A percentile compares a stretch with the other conserved stretches of the same genome.
Evolutionary conservation across 495 filamentous ascomycete species (phyloP).

Genomic region (Neurospora sp.): DNA sequence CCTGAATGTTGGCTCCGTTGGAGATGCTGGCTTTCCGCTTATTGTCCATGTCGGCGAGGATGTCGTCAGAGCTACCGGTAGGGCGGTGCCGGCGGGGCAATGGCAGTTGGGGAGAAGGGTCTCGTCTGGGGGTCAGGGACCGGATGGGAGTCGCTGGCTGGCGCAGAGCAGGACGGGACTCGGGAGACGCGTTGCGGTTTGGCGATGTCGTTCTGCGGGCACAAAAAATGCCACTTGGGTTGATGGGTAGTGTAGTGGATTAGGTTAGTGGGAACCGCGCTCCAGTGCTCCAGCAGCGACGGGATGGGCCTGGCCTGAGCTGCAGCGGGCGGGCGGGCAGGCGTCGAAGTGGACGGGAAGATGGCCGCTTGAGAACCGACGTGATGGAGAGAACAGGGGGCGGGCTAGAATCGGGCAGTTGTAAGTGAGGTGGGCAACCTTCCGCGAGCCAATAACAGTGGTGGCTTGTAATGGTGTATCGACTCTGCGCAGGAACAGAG

Average conservation of each 20-base stretch:
- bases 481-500: neutral
- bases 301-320: neutral
- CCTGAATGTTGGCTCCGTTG: slow-evolving; percentile 24
- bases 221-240: slow-evolving; percentile 12
- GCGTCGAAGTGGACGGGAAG: neutral
- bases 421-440: neutral
- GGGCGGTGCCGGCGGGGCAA: slow-evolving; percentile 8
- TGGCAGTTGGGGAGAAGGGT: slow-evolving; percentile 8
- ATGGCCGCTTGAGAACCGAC: neutral
- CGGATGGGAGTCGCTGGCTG: neutral
- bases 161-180: slow-evolving; percentile 6
- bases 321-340: neutral
- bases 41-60: slow-evolving; percentile 43
- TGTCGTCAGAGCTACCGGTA: neutral
- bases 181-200: slow-evolving; percentile 14
- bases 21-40: slow-evolving; percentile 54
- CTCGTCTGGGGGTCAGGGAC: neutral
- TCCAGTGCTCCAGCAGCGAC: neutral
- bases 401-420: neutral
- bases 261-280: neutral
- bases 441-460: neutral
- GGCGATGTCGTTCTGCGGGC: slow-evolving; percentile 8
- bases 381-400: neutral
- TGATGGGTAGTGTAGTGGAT: neutral
- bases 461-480: neutral